These are phyloP conservation scores for Heterobasidion occidentale DNA, from an alignment of 1,284 basidiomycete species.

Conservation along the genomic window DNA sequence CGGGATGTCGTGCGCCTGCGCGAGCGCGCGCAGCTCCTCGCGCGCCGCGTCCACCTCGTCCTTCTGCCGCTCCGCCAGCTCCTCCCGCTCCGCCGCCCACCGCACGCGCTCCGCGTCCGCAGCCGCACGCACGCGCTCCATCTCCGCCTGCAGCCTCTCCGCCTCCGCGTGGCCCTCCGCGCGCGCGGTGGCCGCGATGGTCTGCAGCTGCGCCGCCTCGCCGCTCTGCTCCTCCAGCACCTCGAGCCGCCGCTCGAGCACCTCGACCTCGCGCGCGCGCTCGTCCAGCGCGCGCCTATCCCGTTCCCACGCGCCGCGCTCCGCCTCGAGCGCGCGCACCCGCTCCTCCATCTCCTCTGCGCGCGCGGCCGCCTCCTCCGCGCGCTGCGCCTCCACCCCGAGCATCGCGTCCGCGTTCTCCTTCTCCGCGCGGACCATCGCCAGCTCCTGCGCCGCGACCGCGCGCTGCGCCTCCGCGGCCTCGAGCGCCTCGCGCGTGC, in stretches of 20 bases:
- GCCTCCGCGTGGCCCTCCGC: background rate
- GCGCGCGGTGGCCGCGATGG: background rate
- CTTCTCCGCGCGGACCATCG: background rate
- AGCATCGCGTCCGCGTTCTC: constrained; percentile 1
- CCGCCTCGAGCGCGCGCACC: constrained; percentile 46
- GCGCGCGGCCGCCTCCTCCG: constrained; percentile 1
- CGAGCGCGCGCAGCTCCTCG: constrained; percentile 8
- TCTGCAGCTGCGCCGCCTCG: constrained; percentile 4
- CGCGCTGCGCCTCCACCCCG: background rate
- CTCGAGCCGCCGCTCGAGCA: constrained; percentile 56
- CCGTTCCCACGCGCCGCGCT: constrained; percentile 46
- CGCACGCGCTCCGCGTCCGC: constrained; percentile 43
- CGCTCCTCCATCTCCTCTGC: constrained; percentile 32
- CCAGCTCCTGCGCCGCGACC: constrained; percentile 2
- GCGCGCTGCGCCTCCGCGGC: constrained; percentile 2
- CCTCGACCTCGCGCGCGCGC: constrained; percentile 24
- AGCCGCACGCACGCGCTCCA: background rate
- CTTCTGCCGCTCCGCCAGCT: constrained; percentile 29
- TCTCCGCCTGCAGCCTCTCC: constrained; percentile 2
- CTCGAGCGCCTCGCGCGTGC: constrained; percentile 5
- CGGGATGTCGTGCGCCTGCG: constrained; percentile 11
- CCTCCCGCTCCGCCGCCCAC: constrained; percentile 42
- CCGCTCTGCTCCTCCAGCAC: constrained; percentile 40
- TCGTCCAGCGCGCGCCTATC: constrained; percentile 58
- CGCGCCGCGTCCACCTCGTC: constrained; percentile 10